Evolutionary conservation across 139 green algal genomes (phyloP).

Genomic region (Tetradesmus obliquus): DNA sequence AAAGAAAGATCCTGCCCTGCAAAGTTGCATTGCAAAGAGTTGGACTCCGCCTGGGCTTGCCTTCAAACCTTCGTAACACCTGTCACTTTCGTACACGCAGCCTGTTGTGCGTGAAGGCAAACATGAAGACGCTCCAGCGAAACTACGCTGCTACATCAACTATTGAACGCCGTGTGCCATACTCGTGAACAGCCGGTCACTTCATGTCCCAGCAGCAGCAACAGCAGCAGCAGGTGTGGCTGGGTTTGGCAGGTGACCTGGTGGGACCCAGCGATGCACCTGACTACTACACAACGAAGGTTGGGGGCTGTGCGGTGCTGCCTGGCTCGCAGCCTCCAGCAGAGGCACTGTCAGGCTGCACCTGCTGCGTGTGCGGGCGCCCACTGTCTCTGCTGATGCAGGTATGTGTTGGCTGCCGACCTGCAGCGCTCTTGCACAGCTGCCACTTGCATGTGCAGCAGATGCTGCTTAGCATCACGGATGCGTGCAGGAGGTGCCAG

Average conservation of each 20-base stretch:
- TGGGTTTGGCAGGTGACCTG: conserved; percentile 26
- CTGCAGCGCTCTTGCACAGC: no score
- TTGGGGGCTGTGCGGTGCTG: conserved; percentile 44
- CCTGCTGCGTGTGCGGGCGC: conserved; percentile 55
- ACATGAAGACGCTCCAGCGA: no score
- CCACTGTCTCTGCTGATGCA: conserved; percentile 65
- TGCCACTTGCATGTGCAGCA: no score
- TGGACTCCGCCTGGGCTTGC: not conserved
- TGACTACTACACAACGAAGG: conserved; percentile 41
- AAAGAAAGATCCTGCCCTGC: no score
- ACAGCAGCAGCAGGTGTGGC: conserved; percentile 35
- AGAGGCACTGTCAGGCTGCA: not conserved
- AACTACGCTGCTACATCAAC: no score
- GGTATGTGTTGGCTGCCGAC: conserved; percentile 25
- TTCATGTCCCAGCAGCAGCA: conserved; percentile 10
- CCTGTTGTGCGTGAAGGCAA: no score
- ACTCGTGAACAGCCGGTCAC: not conserved
- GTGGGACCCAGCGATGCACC: not conserved
- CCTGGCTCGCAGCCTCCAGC: not conserved
- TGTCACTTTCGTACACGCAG: not conserved
- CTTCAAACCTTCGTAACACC: not conserved
- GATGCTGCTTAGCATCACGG: no score
- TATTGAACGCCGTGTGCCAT: not conserved
- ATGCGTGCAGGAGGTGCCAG: no score
- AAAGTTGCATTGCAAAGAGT: no score